Evolutionary conservation across 345 rosid species (phyloP).

Genomic region (Aquilaria malaccensis): DNA sequence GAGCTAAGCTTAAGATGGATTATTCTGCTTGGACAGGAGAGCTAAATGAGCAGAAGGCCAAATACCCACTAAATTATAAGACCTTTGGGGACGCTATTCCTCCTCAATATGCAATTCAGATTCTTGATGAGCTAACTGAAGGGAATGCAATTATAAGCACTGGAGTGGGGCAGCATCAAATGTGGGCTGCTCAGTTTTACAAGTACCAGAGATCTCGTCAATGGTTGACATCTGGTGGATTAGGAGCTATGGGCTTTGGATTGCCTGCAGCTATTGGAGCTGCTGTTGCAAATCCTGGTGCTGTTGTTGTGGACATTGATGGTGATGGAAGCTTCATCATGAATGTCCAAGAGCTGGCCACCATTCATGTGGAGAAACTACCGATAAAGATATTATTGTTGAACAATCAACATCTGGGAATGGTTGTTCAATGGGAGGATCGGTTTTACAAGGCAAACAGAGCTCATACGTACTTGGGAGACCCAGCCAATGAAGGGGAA

Average conservation of each 20-base stretch:
- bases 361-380: slow-evolving; percentile 75
- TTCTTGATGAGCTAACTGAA: slow-evolving; percentile 76
- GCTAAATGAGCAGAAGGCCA: slow-evolving; percentile 58
- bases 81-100: slow-evolving; percentile 88
- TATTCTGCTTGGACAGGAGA: slow-evolving; percentile 71
- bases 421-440: slow-evolving; percentile 98
- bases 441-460: slow-evolving; percentile 89
- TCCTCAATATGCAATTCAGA: slow-evolving; percentile 85
- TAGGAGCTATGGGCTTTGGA: slow-evolving; percentile 99
- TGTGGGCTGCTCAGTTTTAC: slow-evolving; percentile 99
- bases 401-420: slow-evolving; percentile 95
- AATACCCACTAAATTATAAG: slow-evolving; percentile 65
- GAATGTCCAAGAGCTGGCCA: slow-evolving; percentile 94
- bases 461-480: slow-evolving; percentile 82
- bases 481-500: slow-evolving; percentile 65
- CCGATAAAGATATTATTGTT: slow-evolving; percentile 73
- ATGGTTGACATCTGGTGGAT: slow-evolving; percentile 87
- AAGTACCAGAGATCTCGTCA: slow-evolving; percentile 83
- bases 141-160: slow-evolving; percentile 89
- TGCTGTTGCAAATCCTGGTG: slow-evolving; percentile 81
- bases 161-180: slow-evolving; percentile 98
- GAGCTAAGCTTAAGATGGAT: slow-evolving; percentile 38
- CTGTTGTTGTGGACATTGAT: slow-evolving; percentile 84
- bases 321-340: slow-evolving; percentile 97
- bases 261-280: slow-evolving; percentile 98